phyloP scores from a whole-genome alignment of 306 rosid genomes.

The Urtica urens region DNA sequence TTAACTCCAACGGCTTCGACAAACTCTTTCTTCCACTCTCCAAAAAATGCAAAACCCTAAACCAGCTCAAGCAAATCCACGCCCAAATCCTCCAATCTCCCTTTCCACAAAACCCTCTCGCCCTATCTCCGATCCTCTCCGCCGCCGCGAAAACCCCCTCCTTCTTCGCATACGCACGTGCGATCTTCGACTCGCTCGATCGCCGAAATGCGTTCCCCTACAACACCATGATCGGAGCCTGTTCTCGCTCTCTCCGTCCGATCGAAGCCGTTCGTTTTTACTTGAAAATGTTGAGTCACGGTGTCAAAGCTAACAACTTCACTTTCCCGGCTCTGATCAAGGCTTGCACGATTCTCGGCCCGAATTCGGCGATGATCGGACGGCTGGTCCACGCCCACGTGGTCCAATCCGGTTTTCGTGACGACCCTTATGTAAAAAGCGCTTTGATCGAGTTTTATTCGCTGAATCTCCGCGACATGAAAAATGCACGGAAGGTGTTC shows the following conservation, averaged over 20 bases:
- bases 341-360: slow-evolving; percentile 32
- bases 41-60: slow-evolving; percentile 38
- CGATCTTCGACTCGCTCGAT: slow-evolving; percentile 37
- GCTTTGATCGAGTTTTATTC: slow-evolving; percentile 51
- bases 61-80: slow-evolving; percentile 63
- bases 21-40: slow-evolving; percentile 21
- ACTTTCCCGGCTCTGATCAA: slow-evolving; percentile 75
- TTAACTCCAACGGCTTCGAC: slow-evolving; percentile 18
- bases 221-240: slow-evolving; percentile 65
- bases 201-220: slow-evolving; percentile 53
- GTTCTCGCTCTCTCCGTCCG: slow-evolving; percentile 26
- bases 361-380: slow-evolving; percentile 18
- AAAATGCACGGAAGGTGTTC: slow-evolving; percentile 37
- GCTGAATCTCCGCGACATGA: slow-evolving; percentile 12
- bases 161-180: slow-evolving; percentile 40
- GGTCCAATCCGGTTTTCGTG: slow-evolving; percentile 30
- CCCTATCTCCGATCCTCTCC: slow-evolving; percentile 51
- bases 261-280: slow-evolving; percentile 35
- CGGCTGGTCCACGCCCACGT: slow-evolving; percentile 57
- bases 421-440: slow-evolving; percentile 50
- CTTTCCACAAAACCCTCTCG: slow-evolving; percentile 25
- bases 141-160: slow-evolving; percentile 25
- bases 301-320: slow-evolving; percentile 48
- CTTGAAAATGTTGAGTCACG: slow-evolving; percentile 37
- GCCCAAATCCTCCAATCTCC: slow-evolving; percentile 50